Evolutionary conservation across 495 filamentous ascomycete species (phyloP), one percentile per base, ranked within the genome.

Genomic region (Cenococcum geophilum): DNA sequence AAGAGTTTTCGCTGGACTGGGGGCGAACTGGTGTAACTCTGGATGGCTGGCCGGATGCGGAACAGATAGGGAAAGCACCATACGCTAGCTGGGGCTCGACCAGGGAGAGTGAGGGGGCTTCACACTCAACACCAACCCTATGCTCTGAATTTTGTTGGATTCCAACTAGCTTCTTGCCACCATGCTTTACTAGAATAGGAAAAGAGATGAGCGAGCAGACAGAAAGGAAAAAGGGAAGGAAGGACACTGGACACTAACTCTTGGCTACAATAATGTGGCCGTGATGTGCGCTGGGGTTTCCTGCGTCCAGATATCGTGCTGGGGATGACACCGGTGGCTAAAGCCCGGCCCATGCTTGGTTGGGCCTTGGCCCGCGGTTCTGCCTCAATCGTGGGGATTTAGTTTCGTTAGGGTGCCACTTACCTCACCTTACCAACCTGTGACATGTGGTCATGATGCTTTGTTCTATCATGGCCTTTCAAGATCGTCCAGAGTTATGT

Each of bases 81-180:
- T 45, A 45, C 40, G 40, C 40, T 45, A 45, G 40, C 40, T 45
- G 18, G 40, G 40, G 18, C 40, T 45, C 40, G 40, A 45, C 40
- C 11, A n/a, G 40, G 4, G 40, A 45, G 40, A 14, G 18, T 18
- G 12, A 16, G 40, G 40, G 18, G 40, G 40, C 40, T 18, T 4
- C 12, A 16, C 27, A 32, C 27, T 32, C 27, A 32, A 32, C 27
- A 32, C 27, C 27, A 32, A 32, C 27, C 6, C 6, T 32, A 32
- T 6, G 27, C 27, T 32, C 6, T 32, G 27, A 32, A 6, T 32
- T 32, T 32, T 2, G 27, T 32, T 32, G 27, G 27, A 32, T 32
- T 6, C 27, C 27, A 32, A 32, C 27, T 6, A 6, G 27, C 27
- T 6, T 32, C 27, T 3, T 2, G 2, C 6, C 27, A 6, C 6